Evolutionary conservation across 139 green algal genomes (phyloP), one percentile per base, ranked within the genome.

Genomic region (Spirogloea muscicola): DNA sequence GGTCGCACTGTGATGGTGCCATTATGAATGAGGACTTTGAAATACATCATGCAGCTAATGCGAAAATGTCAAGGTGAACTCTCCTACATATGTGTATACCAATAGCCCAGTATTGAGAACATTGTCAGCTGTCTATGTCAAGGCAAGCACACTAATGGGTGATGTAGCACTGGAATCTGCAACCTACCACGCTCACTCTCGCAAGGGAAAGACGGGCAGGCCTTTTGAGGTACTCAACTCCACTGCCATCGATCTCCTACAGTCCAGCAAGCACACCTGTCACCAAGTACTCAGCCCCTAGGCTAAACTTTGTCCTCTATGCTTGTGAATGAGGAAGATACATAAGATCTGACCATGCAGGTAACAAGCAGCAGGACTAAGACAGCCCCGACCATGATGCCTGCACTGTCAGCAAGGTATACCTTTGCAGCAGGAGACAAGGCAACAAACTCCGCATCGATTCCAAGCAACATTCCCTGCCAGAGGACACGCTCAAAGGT

Each of bases 361-460:
- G 46, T 21, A 55, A 55, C 21, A 31, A 31, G 21, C 46, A 31
- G 46, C 46, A 55, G 21, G 21, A 55, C 21, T 21, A 55, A 21
- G 21, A 55, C 16, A 65, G 16, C 16, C 18, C n/a, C 57, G 16
- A 65, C n/a, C n/a, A n/a, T n/a, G 57, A 65, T 65, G 57, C 57
- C 16, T n/a, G 16, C 18, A 16, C 18, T 51, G 16, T 16, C 21
- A 71, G 16, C 21, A 72, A 64, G 18, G 27, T 25, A 34, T 7
- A 77, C 70, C 70, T 29, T 88, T 44, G 92, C 84, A 0, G 89
- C 67, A n/a, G 87, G 74, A 0, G 76, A 72, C 33, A 85, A 81
- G 29, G 87, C 85, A 52, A 97, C 93, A 76, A 98, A 98, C 84
- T 98, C 93, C 0, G 93, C 89, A 67, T 97, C 93, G 33, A 97